Evolutionary conservation across 2,329 filamentous ascomycete genomes (phyloP).

Genomic region (Venturia pyrina): DNA sequence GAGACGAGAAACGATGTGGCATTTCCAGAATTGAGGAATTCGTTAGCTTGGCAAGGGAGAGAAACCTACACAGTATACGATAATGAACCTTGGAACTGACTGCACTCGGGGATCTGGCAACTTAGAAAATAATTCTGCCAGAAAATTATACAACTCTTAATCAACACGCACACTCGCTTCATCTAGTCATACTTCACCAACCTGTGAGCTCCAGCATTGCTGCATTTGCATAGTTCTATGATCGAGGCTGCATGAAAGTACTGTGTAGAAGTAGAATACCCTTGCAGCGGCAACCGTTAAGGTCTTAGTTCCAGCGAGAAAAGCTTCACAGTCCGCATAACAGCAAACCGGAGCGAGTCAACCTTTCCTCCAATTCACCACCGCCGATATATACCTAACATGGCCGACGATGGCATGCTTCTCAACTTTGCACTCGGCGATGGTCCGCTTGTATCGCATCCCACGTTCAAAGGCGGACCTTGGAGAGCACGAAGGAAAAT

Average conservation of each 20-base stretch:
- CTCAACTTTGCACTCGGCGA: slow-evolving; percentile 80
- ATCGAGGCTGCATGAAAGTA: not conserved
- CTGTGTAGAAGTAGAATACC: not conserved
- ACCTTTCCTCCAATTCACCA: not conserved
- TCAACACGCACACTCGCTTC: no score
- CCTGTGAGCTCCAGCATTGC: no score
- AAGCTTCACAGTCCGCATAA: not conserved
- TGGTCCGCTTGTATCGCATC: slow-evolving; percentile 50
- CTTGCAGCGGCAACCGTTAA: not conserved
- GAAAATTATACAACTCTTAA: not conserved
- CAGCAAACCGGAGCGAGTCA: no score
- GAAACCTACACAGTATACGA: no score
- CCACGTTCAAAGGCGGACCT: slow-evolving; percentile 72
- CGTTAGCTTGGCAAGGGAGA: not conserved
- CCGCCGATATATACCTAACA: slow-evolving; percentile 30
- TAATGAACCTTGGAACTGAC: no score
- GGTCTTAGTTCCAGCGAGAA: not conserved
- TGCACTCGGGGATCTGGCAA: no score
- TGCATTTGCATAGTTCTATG: not conserved
- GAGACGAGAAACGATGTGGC: not conserved
- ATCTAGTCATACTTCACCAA: no score
- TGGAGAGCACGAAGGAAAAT: slow-evolving; percentile 85
- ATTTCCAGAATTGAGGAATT: not conserved
- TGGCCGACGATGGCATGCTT: slow-evolving; percentile 93
- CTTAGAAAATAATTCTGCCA: no score